Evolutionary conservation across 1,284 basidiomycete genomes (phyloP), one percentile per base, ranked within the genome.

Genomic region (Xerocomus nothofagi): DNA sequence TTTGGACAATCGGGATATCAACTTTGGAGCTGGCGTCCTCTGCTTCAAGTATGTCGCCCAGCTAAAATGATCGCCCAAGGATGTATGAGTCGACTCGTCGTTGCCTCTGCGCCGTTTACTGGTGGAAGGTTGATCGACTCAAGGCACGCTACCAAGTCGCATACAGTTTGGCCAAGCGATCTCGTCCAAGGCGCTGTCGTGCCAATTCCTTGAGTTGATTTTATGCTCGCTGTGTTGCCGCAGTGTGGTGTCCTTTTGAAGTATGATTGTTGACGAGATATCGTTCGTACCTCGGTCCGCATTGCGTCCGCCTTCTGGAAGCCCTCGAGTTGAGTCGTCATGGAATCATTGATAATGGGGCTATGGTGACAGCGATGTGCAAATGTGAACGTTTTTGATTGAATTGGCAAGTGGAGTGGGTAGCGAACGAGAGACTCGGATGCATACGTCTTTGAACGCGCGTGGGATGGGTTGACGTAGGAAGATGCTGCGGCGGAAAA

Each of bases 61-160:
- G 52, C 71, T n/a, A n/a, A 75, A 51, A 77, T 76, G 73, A 68
- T 77, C 33, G 63, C 64, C 52, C 72, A 77, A 54, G 73, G 70
- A 24, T 60, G 54, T 7, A 69, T 74, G 3, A 72, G 75, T 1
- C 61, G 73, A 42, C 68, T 76, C 31, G 61, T 76, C 33, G 73
- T 71, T 47, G 68, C 70, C 15, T 65, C 65, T 6, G n/a, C n/a
- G n/a, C n/a, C n/a, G n/a, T n/a, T n/a, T n/a, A n/a, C n/a, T n/a
- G n/a, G n/a, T n/a, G n/a, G n/a, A n/a, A n/a, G 31, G 20, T 24
- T 29, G 40, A 54, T 49, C 29, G 12, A 34, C 43, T 5, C 38
- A 50, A 44, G 47, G n/a, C 32, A 48, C 9, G 23, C 18, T 36
- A 49, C 33, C 30, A 26, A 36, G 54, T 52, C 34, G 57, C 70